Conservation (phyloP, 345 rosid species). For the Eucalyptus polybractea region DNA sequence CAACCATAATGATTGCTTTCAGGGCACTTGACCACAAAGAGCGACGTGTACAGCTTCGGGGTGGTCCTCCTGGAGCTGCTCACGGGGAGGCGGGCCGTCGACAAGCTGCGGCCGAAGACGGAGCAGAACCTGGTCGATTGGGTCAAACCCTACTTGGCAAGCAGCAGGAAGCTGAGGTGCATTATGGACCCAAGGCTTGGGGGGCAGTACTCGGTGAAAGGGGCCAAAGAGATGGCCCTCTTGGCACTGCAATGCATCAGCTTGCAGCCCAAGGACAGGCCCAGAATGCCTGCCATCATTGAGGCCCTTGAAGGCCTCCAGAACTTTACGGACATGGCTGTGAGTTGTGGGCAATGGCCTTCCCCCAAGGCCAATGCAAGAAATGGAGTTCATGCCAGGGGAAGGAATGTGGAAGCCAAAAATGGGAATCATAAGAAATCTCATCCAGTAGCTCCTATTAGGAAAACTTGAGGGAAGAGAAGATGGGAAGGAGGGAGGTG, state of each 20-base stretch:
- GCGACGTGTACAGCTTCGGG: conserved; percentile 85
- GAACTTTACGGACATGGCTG: conserved; percentile 66
- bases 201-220: conserved; percentile 80
- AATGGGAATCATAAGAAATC: conserved; percentile 19
- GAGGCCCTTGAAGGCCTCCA: conserved; percentile 53
- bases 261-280: conserved; percentile 80
- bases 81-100: conserved; percentile 79
- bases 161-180: conserved; percentile 58
- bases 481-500: not conserved
- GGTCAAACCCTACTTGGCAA: conserved; percentile 63
- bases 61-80: conserved; percentile 78
- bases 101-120: conserved; percentile 49
- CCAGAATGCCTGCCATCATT: conserved; percentile 58
- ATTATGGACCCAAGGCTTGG: conserved; percentile 67
- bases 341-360: conserved; percentile 66
- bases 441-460: conserved; percentile 14
- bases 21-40: conserved; percentile 89
- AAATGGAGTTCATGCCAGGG: conserved; percentile 16
- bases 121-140: conserved; percentile 81
- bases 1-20: not conserved
- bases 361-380: conserved; percentile 10
- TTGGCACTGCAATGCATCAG: conserved; percentile 64
- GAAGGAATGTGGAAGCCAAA: conserved; percentile 7
- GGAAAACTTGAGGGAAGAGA: not conserved
- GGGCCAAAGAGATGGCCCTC: conserved; percentile 64